Evolutionary conservation across 1,284 basidiomycete species (phyloP).

Genomic region (Boletellus deceptivus): DNA sequence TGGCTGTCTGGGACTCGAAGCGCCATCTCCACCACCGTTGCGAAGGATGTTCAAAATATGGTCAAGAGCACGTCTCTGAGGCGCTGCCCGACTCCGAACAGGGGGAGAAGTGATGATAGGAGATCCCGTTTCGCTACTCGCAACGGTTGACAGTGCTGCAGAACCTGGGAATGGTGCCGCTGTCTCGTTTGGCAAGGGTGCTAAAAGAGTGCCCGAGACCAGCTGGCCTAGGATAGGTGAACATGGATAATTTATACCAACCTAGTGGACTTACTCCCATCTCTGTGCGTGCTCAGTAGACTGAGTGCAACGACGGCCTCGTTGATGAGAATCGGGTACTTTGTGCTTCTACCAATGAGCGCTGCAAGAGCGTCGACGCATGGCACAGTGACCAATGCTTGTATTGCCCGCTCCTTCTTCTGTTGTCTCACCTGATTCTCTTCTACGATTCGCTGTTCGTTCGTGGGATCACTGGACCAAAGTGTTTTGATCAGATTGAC

Average conservation of each 20-base stretch:
- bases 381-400: constrained; percentile 48
- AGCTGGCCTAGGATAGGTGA: constrained; percentile 47
- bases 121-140: constrained; percentile 43
- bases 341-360: constrained; percentile 73
- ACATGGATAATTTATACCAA: constrained; percentile 1
- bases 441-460: constrained; percentile 28
- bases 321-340: constrained; percentile 84
- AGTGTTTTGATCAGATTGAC: constrained; percentile 79
- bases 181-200: constrained; percentile 48
- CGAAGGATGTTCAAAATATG: constrained; percentile 59
- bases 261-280: constrained; percentile 53
- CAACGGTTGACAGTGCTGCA: constrained; percentile 42
- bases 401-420: constrained; percentile 55
- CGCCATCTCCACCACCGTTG: constrained; percentile 44
- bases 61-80: constrained; percentile 57
- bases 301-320: constrained; percentile 87
- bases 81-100: constrained; percentile 40
- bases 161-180: constrained; percentile 33
- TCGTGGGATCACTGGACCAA: constrained; percentile 51
- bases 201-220: constrained; percentile 57
- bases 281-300: constrained; percentile 63
- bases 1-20: constrained; percentile 33
- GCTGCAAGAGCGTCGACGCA: constrained; percentile 64
- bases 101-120: constrained; percentile 40
- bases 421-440: constrained; percentile 39